Conservation (phyloP, 2,329 filamentous ascomycete genomes). For the Trichophyton rubrum region DNA sequence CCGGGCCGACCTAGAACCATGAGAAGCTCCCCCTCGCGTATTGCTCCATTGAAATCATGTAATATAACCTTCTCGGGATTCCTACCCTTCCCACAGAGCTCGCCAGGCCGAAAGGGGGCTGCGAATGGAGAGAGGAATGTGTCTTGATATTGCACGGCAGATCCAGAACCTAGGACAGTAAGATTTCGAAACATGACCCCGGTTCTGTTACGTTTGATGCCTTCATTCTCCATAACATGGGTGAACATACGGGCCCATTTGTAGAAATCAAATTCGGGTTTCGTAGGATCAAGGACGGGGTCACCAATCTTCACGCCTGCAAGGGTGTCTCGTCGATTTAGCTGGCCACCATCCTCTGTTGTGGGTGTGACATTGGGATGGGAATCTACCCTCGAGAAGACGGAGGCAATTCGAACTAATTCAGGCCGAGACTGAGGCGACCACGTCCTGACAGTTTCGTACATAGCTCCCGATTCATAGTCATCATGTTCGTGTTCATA, state of each 20-base stretch:
- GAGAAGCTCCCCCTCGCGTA: conserved; percentile 39
- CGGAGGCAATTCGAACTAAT: conserved; percentile 13
- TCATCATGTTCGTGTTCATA: background rate
- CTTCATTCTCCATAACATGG: conserved; percentile 42
- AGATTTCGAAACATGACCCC: conserved; percentile 55
- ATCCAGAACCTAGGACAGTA: conserved; percentile 53
- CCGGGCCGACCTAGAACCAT: conserved; percentile 32
- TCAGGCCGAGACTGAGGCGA: conserved; percentile 7
- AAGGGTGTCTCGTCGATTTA: conserved; percentile 22
- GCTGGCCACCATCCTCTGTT: conserved; percentile 1
- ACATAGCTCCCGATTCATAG: conserved; percentile 3
- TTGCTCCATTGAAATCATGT: conserved; percentile 40
- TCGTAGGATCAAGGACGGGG: conserved; percentile 41
- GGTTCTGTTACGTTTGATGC: conserved; percentile 41
- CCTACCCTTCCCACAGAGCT: conserved; percentile 38
- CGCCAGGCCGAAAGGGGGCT: conserved; percentile 45
- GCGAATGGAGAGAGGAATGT: conserved; percentile 50
- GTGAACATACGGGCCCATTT: conserved; percentile 42
- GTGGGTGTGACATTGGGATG: background rate
- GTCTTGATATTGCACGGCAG: conserved; percentile 55
- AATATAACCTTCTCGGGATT: conserved; percentile 45
- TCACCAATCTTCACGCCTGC: conserved; percentile 33
- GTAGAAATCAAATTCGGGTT: conserved; percentile 41
- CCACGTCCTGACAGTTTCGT: conserved; percentile 10
- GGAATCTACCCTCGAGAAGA: conserved; percentile 10